Evolutionary conservation across 176 grass and related monocot species (phyloP), one percentile per base, ranked within the genome.

Genomic region (Juncus effusus): DNA sequence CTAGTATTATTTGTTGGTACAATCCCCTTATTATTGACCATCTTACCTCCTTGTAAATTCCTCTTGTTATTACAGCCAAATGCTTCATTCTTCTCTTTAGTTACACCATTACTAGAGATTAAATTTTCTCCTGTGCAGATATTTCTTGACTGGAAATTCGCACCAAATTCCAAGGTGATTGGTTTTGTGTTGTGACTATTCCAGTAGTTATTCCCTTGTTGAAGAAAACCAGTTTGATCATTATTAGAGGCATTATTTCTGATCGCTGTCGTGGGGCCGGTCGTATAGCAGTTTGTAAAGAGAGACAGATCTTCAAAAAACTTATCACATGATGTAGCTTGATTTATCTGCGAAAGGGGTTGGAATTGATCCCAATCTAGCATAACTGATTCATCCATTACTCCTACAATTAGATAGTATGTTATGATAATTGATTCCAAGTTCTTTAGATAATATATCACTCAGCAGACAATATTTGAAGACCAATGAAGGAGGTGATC

Each of bases 381-480:
- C 58, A 61, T 61, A 36, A 61, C 4, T 13, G 54, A 35, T 61
- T 61, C 58, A 6, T 61, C 58, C 58, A 61, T 61, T 10, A 47
- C 4, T 5, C 44, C 44, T 47, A 9, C 44, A 47, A 47, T 47
- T 47, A 5, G 44, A 6, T 47, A 47, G 9, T 9, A 47, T 47
- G 9, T 47, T 47, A 47, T 6, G 9, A 47, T 7, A 7, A 45
- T 45, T 45, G 3, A 45, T 45, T 45, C 42, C 42, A 45, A 45
- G 42, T 45, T n/a, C n/a, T n/a, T n/a, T n/a, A n/a, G n/a, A 9
- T 47, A 47, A 45, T 5, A 47, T 47, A 47, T 47, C 19, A 28
- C 19, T 28, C 19, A 28, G 19, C 19, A 28, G 19, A 28, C 19
- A 28, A 28, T n/a, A n/a, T n/a, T n/a, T n/a, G n/a, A n/a, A n/a